Evolutionary conservation across 345 rosid genomes (phyloP), one percentile per base, ranked within the genome.

Genomic region (Luvunga scandens): DNA sequence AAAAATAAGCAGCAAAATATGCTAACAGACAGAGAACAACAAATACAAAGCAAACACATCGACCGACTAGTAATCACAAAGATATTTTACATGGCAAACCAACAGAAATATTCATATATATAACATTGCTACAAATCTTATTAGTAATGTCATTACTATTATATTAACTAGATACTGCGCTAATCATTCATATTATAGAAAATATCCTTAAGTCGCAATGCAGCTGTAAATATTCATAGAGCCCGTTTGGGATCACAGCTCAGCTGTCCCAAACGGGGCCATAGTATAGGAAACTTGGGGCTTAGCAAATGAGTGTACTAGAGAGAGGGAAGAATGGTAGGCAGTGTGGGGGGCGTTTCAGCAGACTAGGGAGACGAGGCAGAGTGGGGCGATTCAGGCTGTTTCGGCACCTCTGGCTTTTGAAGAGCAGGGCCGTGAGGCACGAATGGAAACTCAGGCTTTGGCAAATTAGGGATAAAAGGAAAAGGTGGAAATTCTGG

Each of bases 401-500:
- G 22, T 42, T 66, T 28, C 3, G 34, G 34, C 14, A 57, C 66
- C 33, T 57, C 74, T 27, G 34, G 68, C 21, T 73, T 57, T 30
- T 66, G 16, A 0, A 75, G 60, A 5, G 42, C 19, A 50, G 62
- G 78, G 38, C 27, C 22, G 4, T 45, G 19, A 10, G 61, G 71
- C 2, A 4, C n/a, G 12, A 7, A 14, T 1, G 30, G 59, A 34
- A 48, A 63, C 62, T 63, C 31, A 31, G 63, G 62, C 31, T 75
- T 45, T 2, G 78, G 78, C 22, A 75, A 30, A 45, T 61, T 24
- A 18, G 57, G 57, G 57, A 53, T 53, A 53, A 16, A 53, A 18
- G 77, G 71, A 14, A 71, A 34, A 27, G 53, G 61, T 2, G 72
- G 72, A 16, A 66, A 25, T 39, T 79, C 77, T 0, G 28, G 78